Evolutionary conservation across 768 basidiomycete genomes (phyloP), one percentile per base, ranked within the genome.

Genomic region (Suillus placidus): DNA sequence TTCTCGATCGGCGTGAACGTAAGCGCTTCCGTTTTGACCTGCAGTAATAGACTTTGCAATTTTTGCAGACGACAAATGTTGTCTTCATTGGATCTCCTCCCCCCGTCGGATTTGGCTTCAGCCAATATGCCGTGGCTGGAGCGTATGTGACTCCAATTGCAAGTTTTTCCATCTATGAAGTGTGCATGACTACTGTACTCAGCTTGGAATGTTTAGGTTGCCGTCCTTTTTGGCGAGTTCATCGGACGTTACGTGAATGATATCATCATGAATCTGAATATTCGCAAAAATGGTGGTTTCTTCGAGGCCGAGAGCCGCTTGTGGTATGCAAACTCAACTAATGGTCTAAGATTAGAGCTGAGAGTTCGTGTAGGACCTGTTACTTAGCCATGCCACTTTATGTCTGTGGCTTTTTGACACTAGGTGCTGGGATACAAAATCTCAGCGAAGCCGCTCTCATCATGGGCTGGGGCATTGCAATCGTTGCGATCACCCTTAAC

Each of bases 221-320:
- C 81, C 0, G 81, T 83, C 13, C 51, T 86, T 12, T 68, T 87
- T 30, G 87, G 87, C 6, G 85, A 87, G 69, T 18, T 86, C 3
- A 71, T 81, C 5, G 86, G 87, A 42, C 79, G 82, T 7, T 85
- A 79, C 66, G 72, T 78, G 51, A 87, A 87, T 65, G 86, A 87
- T 62, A 77, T 77, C 72, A 79, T 85, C 43, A 82, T 84, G 73
- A 76, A 79, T 62, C 30, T 74, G n/a, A 76, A 72, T 51, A 83
- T 85, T 67, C 77, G 81, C 18, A 69, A 79, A 35, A 84, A 86
- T 69, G 68, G 73, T 0, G 87, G 87, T 54, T 80, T 87, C 55
- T 87, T 87, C 72, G 80, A 81, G 61, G 82, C 87, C 1, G 87
- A 88, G 72, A 80, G 67, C 65, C 79, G 81, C 18, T 55, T 83